Conservation (phyloP, 2,329 filamentous ascomycete species). For the Bipolaris cookei region DNA sequence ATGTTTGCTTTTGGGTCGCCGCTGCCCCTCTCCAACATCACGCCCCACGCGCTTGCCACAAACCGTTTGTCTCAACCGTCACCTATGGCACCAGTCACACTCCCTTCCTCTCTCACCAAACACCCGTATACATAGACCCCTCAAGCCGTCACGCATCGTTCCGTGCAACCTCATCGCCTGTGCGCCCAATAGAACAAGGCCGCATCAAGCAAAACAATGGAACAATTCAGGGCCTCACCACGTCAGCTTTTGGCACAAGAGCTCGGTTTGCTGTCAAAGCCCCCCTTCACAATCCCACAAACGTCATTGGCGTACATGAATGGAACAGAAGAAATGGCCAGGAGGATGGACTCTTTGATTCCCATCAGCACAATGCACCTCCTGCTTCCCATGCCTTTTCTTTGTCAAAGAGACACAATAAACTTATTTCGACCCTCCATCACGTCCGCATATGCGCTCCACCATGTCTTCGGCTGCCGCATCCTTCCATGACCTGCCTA, state of each 20-base stretch:
- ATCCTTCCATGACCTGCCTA: constrained; percentile 43
- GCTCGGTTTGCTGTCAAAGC: background rate
- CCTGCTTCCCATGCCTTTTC: background rate
- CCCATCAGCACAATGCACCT: background rate
- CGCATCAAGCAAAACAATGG: background rate
- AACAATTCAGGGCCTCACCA: background rate
- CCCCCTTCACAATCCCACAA: background rate
- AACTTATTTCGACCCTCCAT: background rate
- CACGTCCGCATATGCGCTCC: background rate
- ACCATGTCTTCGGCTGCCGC: constrained; percentile 13
- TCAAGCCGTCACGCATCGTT: background rate
- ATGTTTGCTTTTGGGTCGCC: background rate
- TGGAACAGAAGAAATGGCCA: background rate
- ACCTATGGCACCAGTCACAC: constrained; percentile 9
- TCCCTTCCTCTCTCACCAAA: constrained; percentile 2
- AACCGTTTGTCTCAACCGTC: background rate
- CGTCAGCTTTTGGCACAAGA: background rate
- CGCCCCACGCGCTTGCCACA: constrained; percentile 8
- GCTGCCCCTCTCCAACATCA: background rate
- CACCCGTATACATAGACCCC: background rate
- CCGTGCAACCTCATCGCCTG: background rate
- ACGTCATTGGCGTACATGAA: background rate
- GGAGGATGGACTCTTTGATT: background rate
- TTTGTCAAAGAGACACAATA: background rate
- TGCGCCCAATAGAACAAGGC: constrained; percentile 2